Conservation (phyloP, 2,329 filamentous ascomycete genomes). For the Colletotrichum acutatum region DNA sequence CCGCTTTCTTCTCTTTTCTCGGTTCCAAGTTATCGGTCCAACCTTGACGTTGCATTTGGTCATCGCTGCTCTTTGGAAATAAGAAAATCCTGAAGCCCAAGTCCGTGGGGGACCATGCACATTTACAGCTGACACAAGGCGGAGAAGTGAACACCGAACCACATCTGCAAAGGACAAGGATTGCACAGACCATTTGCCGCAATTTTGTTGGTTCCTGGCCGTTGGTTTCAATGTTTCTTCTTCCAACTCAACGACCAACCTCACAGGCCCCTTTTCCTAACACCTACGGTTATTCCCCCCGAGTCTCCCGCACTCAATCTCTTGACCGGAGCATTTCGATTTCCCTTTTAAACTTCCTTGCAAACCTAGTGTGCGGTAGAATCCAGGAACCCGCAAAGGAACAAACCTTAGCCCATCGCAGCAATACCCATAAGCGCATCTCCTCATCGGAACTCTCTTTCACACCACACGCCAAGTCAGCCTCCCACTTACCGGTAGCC, state of each 20-base stretch:
- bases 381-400: not conserved
- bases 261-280: conserved; percentile 1
- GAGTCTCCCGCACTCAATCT: not conserved
- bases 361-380: not conserved
- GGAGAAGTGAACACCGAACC: conserved; percentile 4
- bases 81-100: not conserved
- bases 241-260: conserved; percentile 2
- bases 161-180: not conserved
- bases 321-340: not conserved
- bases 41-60: not conserved
- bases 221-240: conserved; percentile 14
- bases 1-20: not conserved
- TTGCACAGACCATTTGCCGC: conserved; percentile 14
- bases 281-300: not conserved
- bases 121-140: not conserved
- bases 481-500: not conserved
- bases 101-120: not conserved
- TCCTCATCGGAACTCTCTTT: conserved; percentile 2
- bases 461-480: not conserved
- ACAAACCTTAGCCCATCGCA: not conserved
- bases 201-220: conserved; percentile 15
- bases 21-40: not conserved
- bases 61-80: not conserved
- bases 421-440: not conserved
- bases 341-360: not conserved